Conservation (phyloP, 1,284 basidiomycete genomes). For the Malassezia yamatoensis region DNA sequence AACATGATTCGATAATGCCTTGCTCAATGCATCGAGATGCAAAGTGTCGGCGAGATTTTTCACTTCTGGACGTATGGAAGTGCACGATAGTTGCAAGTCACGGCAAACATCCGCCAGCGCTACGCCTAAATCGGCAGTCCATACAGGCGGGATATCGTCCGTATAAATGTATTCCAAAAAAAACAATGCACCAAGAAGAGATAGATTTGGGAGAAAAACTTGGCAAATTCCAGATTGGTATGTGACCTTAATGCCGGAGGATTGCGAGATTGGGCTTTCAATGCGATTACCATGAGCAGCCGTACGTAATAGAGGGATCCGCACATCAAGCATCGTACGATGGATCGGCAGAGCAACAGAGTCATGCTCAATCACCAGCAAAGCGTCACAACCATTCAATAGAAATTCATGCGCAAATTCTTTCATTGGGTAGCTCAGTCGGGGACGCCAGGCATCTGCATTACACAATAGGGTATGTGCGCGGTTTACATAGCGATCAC, state of each 20-base stretch:
- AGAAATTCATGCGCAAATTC: background rate
- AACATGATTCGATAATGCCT: slow-evolving; percentile 49
- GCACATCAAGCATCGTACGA: slow-evolving; percentile 51
- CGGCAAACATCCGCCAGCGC: slow-evolving; percentile 53
- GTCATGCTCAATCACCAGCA: slow-evolving; percentile 50
- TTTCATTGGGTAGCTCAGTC: background rate
- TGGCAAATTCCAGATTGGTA: background rate
- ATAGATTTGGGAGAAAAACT: slow-evolving; percentile 47
- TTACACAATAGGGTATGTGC: slow-evolving; percentile 1
- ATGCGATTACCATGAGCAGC: slow-evolving; percentile 57
- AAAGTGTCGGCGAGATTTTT: slow-evolving; percentile 55
- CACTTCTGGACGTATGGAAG: slow-evolving; percentile 55
- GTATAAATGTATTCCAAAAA: slow-evolving; percentile 78
- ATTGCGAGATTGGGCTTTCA: slow-evolving; percentile 49
- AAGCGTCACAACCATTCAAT: slow-evolving; percentile 57
- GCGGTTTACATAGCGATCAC: background rate
- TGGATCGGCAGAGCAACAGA: slow-evolving; percentile 58
- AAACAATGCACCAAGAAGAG: slow-evolving; percentile 62
- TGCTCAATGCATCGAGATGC: slow-evolving; percentile 48
- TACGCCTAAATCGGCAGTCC: slow-evolving; percentile 70
- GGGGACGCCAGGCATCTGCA: background rate
- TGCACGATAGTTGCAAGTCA: no score
- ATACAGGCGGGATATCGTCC: slow-evolving; percentile 69
- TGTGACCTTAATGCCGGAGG: background rate
- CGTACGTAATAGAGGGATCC: slow-evolving; percentile 23